Evolutionary conservation across 371 early-diverging fungal genomes (phyloP).

Genomic region (Mortierella sp.): DNA sequence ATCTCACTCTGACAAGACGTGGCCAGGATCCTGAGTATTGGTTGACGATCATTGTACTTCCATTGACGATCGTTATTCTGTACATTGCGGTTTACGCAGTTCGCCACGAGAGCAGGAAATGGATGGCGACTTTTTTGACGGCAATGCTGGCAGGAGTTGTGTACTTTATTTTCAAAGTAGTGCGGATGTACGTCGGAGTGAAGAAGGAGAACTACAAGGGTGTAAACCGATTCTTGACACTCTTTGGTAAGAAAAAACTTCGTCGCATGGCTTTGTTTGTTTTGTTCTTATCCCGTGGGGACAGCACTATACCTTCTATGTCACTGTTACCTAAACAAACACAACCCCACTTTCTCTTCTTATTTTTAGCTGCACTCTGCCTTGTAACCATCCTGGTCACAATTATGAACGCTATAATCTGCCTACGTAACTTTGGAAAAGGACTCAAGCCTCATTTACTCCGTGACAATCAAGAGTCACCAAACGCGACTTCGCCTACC

Average conservation of each 20-base stretch:
- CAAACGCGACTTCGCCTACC: constrained; percentile 13
- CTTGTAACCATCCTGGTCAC: constrained; percentile 77
- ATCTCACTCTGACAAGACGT: constrained; percentile 71
- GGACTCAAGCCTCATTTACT: constrained; percentile 70
- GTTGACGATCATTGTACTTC: constrained; percentile 82
- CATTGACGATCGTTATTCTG: constrained; percentile 76
- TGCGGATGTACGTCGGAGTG: constrained; percentile 77
- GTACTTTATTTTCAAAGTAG: constrained; percentile 90
- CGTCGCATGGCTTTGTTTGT: neutral
- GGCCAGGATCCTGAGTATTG: constrained; percentile 68
- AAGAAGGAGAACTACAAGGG: constrained; percentile 69
- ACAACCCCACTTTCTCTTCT: neutral
- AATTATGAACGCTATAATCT: constrained; percentile 73
- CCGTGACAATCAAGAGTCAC: constrained; percentile 6
- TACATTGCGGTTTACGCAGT: constrained; percentile 83
- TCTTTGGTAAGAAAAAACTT: constrained; percentile 74
- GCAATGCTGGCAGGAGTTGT: constrained; percentile 76
- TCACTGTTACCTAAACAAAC: neutral
- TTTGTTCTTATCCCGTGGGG: neutral
- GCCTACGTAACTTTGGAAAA: constrained; percentile 84
- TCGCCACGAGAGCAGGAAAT: constrained; percentile 67
- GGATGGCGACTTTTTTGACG: constrained; percentile 76
- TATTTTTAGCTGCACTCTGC: constrained; percentile 68
- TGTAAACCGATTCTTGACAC: constrained; percentile 83
- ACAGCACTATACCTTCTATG: neutral